phyloP scores from a whole-genome alignment of 305 asterid species.

The Euphrasia arctica region DNA sequence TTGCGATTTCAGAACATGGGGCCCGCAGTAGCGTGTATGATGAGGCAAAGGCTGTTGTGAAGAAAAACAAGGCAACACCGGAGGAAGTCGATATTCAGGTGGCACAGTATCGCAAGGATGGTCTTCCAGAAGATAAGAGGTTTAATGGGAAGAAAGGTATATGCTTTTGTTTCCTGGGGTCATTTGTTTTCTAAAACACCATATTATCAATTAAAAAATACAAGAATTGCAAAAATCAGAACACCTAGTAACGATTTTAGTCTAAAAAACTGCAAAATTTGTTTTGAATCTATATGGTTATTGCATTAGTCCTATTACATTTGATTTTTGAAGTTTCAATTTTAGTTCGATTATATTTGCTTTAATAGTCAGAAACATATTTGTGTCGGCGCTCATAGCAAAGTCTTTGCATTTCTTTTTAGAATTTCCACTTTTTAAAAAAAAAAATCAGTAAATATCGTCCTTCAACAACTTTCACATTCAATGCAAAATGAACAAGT shows the following conservation, averaged over 20 bases:
- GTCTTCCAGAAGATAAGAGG: constrained; percentile 89
- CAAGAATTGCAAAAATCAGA: constrained; percentile 6
- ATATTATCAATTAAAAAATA: background rate
- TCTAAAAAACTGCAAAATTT: background rate
- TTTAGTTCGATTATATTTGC: background rate
- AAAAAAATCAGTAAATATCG: constrained; percentile 2
- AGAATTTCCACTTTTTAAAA: background rate
- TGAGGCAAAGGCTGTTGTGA: constrained; percentile 95
- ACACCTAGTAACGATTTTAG: background rate
- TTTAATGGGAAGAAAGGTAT: constrained; percentile 95
- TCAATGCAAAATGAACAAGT: constrained; percentile 2
- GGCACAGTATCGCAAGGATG: constrained; percentile 74
- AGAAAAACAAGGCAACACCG: constrained; percentile 90
- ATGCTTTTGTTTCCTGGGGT: constrained; percentile 27
- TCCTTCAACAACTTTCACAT: background rate
- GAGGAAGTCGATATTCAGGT: constrained; percentile 91
- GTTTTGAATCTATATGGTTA: background rate
- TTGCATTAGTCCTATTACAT: background rate
- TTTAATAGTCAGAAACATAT: too few species aligned
- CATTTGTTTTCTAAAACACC: constrained; percentile 5
- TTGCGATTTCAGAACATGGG: constrained; percentile 97
- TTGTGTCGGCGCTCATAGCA: too few species aligned
- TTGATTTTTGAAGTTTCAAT: background rate
- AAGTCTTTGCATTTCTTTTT: background rate
- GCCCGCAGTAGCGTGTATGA: constrained; percentile 97